Base-by-base conservation (phyloP, 352 stramenopile species). In the Phytophthora parvispora region DNA sequence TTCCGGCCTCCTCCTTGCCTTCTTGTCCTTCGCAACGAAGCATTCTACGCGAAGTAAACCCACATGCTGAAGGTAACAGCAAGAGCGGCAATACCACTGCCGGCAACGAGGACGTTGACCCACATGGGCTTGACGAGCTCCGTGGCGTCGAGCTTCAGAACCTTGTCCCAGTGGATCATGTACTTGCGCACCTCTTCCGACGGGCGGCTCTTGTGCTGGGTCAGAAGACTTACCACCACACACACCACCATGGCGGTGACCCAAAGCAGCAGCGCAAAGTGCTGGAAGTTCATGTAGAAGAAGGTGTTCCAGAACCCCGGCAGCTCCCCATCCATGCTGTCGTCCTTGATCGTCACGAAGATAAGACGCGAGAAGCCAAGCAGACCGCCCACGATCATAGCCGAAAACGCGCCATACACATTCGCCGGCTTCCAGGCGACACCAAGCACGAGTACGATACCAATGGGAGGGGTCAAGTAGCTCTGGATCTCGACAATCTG, bases 241-340 rank as follows among this genome's bases (percentile, higher is more conserved):
- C 81, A 87, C n/a, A 89, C 68, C 20, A 85, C 32, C 50, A 80
- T 56, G 2, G 79, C 66, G 15, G 72, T 82, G 56, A 83, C 57
- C 81, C 79, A 90, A 42, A 88, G 69, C 48, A 92, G 45, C 67
- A 86, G 71, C 3, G 83, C 80, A 64, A 89, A 91, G 67, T 90
- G 81, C 68, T 89, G 75, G 62, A 92, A 92, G 67, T 90, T 86
- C 74, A 92, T 87, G 71, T 87, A 87, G 60, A 89, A 89, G 52
- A 89, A 92, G 1, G 70, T 74, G 59, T 92, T 78, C 40, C 73
- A 60, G 18, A 86, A 58, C 13, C 20, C 56, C 6, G 80, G 74
- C n/a, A 86, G 68, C 15, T 80, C 59, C 45, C 76, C 79, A 28
- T 83, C 72, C 56, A 80, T 73, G 43, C 51, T 70, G 53, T 86